Conservation (phyloP, 2,329 filamentous ascomycete species). For the Thyridium curvatum region DNA sequence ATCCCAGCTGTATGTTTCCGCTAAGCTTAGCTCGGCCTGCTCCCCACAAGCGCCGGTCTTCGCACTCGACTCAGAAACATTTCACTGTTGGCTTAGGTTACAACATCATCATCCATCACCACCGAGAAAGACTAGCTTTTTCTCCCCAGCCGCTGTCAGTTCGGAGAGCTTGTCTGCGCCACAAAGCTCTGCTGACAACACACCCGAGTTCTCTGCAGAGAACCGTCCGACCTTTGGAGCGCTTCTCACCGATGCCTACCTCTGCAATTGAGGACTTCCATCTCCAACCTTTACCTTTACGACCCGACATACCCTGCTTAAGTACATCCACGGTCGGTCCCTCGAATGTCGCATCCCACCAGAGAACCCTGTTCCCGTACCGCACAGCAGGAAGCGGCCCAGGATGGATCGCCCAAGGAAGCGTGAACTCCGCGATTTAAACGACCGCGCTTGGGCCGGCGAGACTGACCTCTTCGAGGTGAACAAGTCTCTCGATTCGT, state of each 20-base stretch:
- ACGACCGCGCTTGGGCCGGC: slow-evolving; percentile 81
- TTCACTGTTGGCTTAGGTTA: too few relatives aligned
- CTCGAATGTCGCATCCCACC: slow-evolving; percentile 38
- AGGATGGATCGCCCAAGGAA: slow-evolving; percentile 60
- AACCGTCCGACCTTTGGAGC: too few relatives aligned
- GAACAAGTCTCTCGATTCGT: slow-evolving; percentile 79
- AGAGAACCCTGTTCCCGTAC: slow-evolving; percentile 11
- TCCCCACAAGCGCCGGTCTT: too few relatives aligned
- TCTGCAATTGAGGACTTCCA: slow-evolving; percentile 32
- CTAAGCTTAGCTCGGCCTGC: too few relatives aligned
- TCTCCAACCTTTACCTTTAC: slow-evolving; percentile 32
- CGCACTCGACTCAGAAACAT: too few relatives aligned
- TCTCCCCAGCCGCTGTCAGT: too few relatives aligned
- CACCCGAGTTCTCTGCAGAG: too few relatives aligned
- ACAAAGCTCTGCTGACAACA: too few relatives aligned
- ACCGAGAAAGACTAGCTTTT: too few relatives aligned
- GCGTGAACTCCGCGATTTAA: slow-evolving; percentile 81
- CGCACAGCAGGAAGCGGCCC: slow-evolving; percentile 22
- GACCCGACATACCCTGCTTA: slow-evolving; percentile 35
- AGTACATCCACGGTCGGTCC: slow-evolving; percentile 28
- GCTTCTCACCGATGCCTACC: slow-evolving; percentile 34
- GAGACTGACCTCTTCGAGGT: slow-evolving; percentile 77
- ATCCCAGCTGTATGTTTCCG: too few relatives aligned
- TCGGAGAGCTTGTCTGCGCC: too few relatives aligned
- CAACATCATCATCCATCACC: too few relatives aligned